Evolutionary conservation across 1,284 basidiomycete species (phyloP).

Genomic region (Pascua sp.): DNA sequence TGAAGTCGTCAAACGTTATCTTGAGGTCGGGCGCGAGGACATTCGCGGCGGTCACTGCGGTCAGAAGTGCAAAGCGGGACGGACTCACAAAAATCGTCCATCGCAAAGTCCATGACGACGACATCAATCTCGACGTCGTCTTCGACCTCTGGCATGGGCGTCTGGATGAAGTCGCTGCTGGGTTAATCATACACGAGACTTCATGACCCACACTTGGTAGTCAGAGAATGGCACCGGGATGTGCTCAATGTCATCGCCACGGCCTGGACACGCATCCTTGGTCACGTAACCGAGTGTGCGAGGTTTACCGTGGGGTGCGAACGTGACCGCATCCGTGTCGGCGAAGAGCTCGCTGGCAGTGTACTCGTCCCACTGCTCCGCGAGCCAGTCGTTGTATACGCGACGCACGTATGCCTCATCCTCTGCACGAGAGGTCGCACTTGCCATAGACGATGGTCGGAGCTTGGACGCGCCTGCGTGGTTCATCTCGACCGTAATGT

Average conservation of each 20-base stretch:
- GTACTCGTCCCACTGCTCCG: slow-evolving; percentile 28
- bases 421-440: slow-evolving; percentile 15
- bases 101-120: slow-evolving; percentile 46
- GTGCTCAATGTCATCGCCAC: slow-evolving; percentile 48
- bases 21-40: slow-evolving; percentile 31
- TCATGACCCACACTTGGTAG: slow-evolving; percentile 12
- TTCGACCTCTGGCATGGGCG: slow-evolving; percentile 35
- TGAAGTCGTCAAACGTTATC: slow-evolving; percentile 28
- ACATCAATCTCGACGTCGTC: slow-evolving; percentile 42
- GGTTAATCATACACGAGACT: background rate
- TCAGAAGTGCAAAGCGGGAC: background rate
- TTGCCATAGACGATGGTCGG: slow-evolving; percentile 11
- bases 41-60: slow-evolving; percentile 38
- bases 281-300: slow-evolving; percentile 46
- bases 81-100: slow-evolving; percentile 46
- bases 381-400: slow-evolving; percentile 28
- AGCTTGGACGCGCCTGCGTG: slow-evolving; percentile 43
- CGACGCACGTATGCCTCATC: slow-evolving; percentile 24
- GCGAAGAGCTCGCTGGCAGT: slow-evolving; percentile 3
- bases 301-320: slow-evolving; percentile 3
- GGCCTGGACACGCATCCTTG: slow-evolving; percentile 38
- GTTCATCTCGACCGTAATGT: slow-evolving; percentile 42
- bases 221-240: slow-evolving; percentile 29
- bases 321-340: background rate
- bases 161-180: slow-evolving; percentile 40